Evolutionary conservation across 805 yeast genomes (phyloP), one percentile per base, ranked within the genome.

Genomic region (Priceomyces castillae): DNA sequence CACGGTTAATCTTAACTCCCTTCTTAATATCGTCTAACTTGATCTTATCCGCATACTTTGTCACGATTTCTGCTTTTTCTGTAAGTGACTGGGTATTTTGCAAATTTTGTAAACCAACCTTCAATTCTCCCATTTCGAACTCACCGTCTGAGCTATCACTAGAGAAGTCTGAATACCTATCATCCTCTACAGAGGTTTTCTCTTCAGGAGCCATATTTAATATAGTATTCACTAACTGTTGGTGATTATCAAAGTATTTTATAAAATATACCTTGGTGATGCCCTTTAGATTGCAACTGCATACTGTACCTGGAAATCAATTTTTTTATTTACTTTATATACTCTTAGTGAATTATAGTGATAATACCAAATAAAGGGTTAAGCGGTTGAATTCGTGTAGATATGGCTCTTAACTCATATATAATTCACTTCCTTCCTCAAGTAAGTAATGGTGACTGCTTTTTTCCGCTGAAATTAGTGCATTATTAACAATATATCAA

Each of bases 1-100:
- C 99, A 51, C 81, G 82, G 41, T 80, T 78, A 0, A 76, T 71
- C 51, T 83, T 78, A 39, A 81, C 82, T 39, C 76, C 78, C 47
- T 74, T 77, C 40, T 77, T 70, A 40, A 80, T 69, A 46, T 77
- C 77, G 56, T 82, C 90, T 1, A 81, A 72, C 50, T 81, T 82
- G 58, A 85, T 84, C 48, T 75, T 80, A 41, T 78, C 77, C 0
- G 83, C 78, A 59, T 81, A 82, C 52, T 77, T 81, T n/a, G 77
- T 80, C 16, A 82, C 67, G 30, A 86, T 76, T 36, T 69, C 71
- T 18, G 61, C 75, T 30, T 67, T 61, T 37, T 70, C 73, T 7
- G 61, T 28, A 11, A 28, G 31, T 6, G 31, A 28, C 15, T 28
- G 31, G 15, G 31, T 28, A 5, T 10, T 28, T 28, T 28, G 31